Base-by-base conservation (phyloP, 495 filamentous ascomycete species). In the Penicillium cataractarum region DNA sequence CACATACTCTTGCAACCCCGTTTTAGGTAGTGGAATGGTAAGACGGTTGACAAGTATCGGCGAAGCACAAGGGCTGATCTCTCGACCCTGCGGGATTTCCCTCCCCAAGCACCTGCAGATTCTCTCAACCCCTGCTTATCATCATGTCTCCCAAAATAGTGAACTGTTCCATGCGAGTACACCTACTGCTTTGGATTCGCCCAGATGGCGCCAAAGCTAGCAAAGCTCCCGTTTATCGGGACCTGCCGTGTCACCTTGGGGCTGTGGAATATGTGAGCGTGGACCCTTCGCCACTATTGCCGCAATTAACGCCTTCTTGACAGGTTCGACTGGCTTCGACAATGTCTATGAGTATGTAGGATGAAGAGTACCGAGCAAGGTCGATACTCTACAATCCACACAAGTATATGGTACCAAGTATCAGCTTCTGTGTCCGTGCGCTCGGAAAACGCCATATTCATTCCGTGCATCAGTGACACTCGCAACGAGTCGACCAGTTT, bases 171-270 rank as follows among this genome's bases (percentile, higher is more conserved):
- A n/a, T 19, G 15, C 26, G 40, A 19, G 21, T 12, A 6, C 12
- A 12, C 22, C 24, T 12, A 8, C 21, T 15, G 3, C 4, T n/a
- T 15, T 17, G 6, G 24, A 15, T 6, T 26, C 12, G 46, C 21
- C 24, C 7, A 10, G 15, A 50, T 50, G 24, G 24, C 5, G 26
- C 15, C 46, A 50, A 24, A 29, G 46, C 46, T 29, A 29, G 24
- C 22, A 50, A 29, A 26, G 22, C 46, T 50, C 46, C 13, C 29
- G 24, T 29, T 21, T 15, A 50, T 29, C 13, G 24, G 4, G 26
- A n/a, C 46, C 24, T 50, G 46, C 46, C 13, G 46, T 50, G 24
- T 29, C 46, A 50, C 46, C 46, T 24, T 24, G 40, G n/a, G n/a
- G 12, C 42, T 22, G 4, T 15, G 35, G 32, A 10, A 6, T 7